A percentile compares a stretch with the other conserved stretches of the same genome.
Conservation (phyloP, 768 basidiomycete species). For the Boletus pseudopeckii region DNA sequence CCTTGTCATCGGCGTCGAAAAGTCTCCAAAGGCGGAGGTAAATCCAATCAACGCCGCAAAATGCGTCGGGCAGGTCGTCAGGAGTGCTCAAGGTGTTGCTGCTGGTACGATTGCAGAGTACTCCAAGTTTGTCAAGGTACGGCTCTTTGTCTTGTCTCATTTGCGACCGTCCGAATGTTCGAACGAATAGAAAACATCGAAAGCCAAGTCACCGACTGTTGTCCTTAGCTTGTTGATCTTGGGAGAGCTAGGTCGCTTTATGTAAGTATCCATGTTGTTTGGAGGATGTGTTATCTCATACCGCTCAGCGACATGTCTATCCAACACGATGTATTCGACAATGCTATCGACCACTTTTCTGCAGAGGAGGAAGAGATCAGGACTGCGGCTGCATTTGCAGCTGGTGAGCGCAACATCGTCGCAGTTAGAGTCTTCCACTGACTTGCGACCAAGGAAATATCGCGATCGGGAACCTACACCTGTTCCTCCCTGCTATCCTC, state of each 20-base stretch:
- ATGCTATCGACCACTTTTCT: slow-evolving; percentile 69
- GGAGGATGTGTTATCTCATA: neutral
- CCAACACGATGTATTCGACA: slow-evolving; percentile 74
- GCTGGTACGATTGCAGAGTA: slow-evolving; percentile 85
- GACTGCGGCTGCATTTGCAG: slow-evolving; percentile 91
- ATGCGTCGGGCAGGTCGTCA: slow-evolving; percentile 81
- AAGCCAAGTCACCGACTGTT: slow-evolving; percentile 62
- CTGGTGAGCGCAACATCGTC: slow-evolving; percentile 47
- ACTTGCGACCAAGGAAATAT: slow-evolving; percentile 69
- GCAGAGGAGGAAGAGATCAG: slow-evolving; percentile 83
- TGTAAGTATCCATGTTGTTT: slow-evolving; percentile 43
- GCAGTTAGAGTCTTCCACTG: neutral
- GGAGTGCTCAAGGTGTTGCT: slow-evolving; percentile 63
- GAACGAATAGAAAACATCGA: slow-evolving; percentile 44
- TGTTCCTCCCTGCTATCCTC: slow-evolving; percentile 84
- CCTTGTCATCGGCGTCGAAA: slow-evolving; percentile 64
- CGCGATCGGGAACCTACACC: slow-evolving; percentile 86
- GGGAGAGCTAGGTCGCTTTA: slow-evolving; percentile 89
- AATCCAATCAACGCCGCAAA: slow-evolving; percentile 74
- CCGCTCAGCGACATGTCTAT: slow-evolving; percentile 75
- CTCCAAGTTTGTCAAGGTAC: slow-evolving; percentile 74
- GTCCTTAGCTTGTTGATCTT: slow-evolving; percentile 84
- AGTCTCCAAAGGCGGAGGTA: slow-evolving; percentile 53
- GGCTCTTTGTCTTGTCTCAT: neutral
- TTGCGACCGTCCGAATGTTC: neutral